These are phyloP conservation scores for Arthrobotrys conoides DNA, from an alignment of 2,329 filamentous ascomycete species.

Conservation along the genomic window DNA sequence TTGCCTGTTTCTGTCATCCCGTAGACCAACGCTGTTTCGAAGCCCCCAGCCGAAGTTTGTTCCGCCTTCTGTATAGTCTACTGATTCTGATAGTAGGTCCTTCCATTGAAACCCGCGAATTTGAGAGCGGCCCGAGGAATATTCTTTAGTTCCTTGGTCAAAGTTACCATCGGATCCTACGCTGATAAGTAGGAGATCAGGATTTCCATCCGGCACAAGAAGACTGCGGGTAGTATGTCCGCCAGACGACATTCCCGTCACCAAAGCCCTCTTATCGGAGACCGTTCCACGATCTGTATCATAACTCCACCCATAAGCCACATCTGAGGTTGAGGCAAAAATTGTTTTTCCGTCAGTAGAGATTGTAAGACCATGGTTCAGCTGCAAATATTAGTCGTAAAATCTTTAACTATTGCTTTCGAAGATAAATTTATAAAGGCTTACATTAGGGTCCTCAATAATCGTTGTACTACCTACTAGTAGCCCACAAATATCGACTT, in stretches of 20 bases:
- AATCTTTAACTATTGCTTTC: background rate
- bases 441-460: conserved; percentile 28
- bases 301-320: conserved; percentile 44
- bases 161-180: conserved; percentile 77
- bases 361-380: conserved; percentile 74
- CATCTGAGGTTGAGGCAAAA: conserved; percentile 31
- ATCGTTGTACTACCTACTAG: conserved; percentile 22
- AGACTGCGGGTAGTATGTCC: conserved; percentile 79
- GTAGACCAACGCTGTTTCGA: conserved; percentile 79
- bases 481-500: conserved; percentile 66
- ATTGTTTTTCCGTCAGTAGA: conserved; percentile 70
- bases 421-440: background rate
- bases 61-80: conserved; percentile 70
- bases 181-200: conserved; percentile 75
- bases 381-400: conserved; percentile 65
- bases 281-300: conserved; percentile 66
- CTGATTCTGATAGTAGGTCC: conserved; percentile 68
- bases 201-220: conserved; percentile 72
- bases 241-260: conserved; percentile 73
- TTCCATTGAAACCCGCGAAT: conserved; percentile 75
- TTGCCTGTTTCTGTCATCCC: conserved; percentile 72
- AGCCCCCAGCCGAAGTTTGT: conserved; percentile 77
- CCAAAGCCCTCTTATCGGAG: conserved; percentile 71
- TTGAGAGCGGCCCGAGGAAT: conserved; percentile 74
- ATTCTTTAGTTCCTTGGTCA: conserved; percentile 72